Conservation (phyloP, 805 yeast genomes). For the Lipomyces chichibuensis region DNA sequence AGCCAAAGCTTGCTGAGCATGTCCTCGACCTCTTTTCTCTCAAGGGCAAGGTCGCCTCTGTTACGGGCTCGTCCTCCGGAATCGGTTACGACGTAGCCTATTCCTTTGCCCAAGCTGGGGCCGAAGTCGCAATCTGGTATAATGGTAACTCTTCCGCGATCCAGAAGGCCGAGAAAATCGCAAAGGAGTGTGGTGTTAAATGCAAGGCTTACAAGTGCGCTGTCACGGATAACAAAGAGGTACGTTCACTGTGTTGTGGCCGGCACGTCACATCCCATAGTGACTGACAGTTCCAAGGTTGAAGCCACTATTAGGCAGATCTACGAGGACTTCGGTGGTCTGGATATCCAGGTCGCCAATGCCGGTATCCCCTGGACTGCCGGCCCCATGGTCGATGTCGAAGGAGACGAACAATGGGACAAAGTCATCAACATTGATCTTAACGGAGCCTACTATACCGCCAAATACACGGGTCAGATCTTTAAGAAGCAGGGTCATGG, state of each 20-base stretch:
- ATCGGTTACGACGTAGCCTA: slow-evolving; percentile 56
- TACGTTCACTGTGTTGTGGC: background rate
- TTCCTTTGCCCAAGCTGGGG: slow-evolving; percentile 63
- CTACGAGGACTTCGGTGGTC: slow-evolving; percentile 70
- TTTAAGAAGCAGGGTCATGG: slow-evolving; percentile 77
- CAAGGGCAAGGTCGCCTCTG: slow-evolving; percentile 51
- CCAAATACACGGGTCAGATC: slow-evolving; percentile 72
- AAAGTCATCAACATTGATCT: slow-evolving; percentile 74
- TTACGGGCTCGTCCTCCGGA: slow-evolving; percentile 59
- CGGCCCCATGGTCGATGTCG: slow-evolving; percentile 58
- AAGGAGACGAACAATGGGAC: slow-evolving; percentile 62
- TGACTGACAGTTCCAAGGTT: slow-evolving; percentile 43
- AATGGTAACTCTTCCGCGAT: slow-evolving; percentile 61
- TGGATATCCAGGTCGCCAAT: slow-evolving; percentile 84
- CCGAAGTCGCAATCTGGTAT: slow-evolving; percentile 74
- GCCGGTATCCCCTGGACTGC: slow-evolving; percentile 86
- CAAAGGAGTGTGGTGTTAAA: slow-evolving; percentile 61
- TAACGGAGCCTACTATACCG: slow-evolving; percentile 75
- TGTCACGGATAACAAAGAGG: slow-evolving; percentile 52
- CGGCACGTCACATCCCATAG: background rate
- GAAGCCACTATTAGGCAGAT: slow-evolving; percentile 55
- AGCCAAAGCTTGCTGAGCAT: slow-evolving; percentile 56
- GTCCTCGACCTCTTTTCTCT: slow-evolving; percentile 73
- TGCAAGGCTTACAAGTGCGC: slow-evolving; percentile 68
- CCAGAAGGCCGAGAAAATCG: slow-evolving; percentile 59